phyloP scores from a whole-genome alignment of 2,329 filamentous ascomycete species.

The Mollisiaceae sp. region DNA sequence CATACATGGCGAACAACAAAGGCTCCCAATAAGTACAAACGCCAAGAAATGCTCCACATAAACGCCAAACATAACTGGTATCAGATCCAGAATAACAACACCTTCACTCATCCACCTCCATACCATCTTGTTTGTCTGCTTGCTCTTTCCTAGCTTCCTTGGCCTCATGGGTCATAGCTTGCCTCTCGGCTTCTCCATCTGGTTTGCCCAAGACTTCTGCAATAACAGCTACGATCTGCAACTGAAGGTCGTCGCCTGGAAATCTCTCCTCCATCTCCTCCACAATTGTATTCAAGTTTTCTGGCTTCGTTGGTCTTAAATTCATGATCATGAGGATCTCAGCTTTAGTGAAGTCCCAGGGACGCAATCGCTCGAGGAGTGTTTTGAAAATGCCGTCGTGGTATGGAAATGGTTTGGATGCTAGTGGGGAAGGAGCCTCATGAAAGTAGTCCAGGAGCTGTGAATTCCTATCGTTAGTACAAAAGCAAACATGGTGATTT shows the following conservation, averaged over 20 bases:
- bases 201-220: constrained; percentile 58
- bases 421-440: constrained; percentile 59
- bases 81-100: neutral
- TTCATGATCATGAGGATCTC: constrained; percentile 74
- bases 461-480: constrained; percentile 17
- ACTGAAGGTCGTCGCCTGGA: constrained; percentile 58
- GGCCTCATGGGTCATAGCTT: constrained; percentile 38
- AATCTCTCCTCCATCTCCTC: constrained; percentile 70
- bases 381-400: constrained; percentile 54
- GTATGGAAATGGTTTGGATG: constrained; percentile 49
- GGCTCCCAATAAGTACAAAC: neutral
- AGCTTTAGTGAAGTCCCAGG: constrained; percentile 68
- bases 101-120: constrained; percentile 29
- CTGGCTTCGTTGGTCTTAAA: constrained; percentile 61
- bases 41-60: neutral
- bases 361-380: constrained; percentile 60
- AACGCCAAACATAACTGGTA: neutral
- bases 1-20: neutral
- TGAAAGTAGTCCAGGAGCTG: constrained; percentile 67
- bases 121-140: constrained; percentile 20
- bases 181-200: constrained; percentile 38
- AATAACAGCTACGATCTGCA: constrained; percentile 61
- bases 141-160: constrained; percentile 31
- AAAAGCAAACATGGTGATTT: neutral
- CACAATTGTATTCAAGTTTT: constrained; percentile 65